Base-by-base conservation (phyloP, 768 basidiomycete species). In the Lactarius sanguifluus region DNA sequence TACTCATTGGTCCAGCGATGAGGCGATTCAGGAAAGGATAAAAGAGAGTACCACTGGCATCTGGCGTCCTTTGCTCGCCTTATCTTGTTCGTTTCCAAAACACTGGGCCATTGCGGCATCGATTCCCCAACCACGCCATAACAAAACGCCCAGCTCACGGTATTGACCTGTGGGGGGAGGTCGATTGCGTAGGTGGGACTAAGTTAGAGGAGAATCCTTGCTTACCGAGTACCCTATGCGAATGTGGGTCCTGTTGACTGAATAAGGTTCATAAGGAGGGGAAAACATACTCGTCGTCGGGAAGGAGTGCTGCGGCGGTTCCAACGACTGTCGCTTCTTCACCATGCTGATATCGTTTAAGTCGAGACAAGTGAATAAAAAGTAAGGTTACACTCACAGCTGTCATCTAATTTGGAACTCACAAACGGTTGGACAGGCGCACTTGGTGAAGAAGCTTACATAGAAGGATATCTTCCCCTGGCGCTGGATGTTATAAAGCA, bases 401-500 rank as follows among this genome's bases (percentile, higher is more conserved):
- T 54, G 92, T 92, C 88, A 94, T 92, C 92, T 92, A 73, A 20
- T 50, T 41, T 45, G 56, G 34, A 45, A 28, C 60, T 59, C 52
- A 36, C 60, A 65, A 12, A 3, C 13, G 38, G 52, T 41, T 13
- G 50, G 10, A 63, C 25, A 66, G 41, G 36, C 1, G 57, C 16
- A 40, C 25, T 57, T 10, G 61, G 28, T 6, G 45, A 56, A 28
- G 66, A 63, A 25, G 79, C 89, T 72, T 74, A 92, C 93, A 75
- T 93, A 94, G 76, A 94, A 94, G 5, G 90, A 91, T 70, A 93
- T 93, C 77, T 92, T 93, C 32, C 95, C 95, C 76, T 98, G 95
- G 9, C 95, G 85, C 74, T 98, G 95, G 10, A 95, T 87, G 71
- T 95, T 95, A 77, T 94, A 92, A 18, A 98, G 81, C 41, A 96